Conservation (phyloP, 768 basidiomycete genomes). For the Mycena indigotica region DNA sequence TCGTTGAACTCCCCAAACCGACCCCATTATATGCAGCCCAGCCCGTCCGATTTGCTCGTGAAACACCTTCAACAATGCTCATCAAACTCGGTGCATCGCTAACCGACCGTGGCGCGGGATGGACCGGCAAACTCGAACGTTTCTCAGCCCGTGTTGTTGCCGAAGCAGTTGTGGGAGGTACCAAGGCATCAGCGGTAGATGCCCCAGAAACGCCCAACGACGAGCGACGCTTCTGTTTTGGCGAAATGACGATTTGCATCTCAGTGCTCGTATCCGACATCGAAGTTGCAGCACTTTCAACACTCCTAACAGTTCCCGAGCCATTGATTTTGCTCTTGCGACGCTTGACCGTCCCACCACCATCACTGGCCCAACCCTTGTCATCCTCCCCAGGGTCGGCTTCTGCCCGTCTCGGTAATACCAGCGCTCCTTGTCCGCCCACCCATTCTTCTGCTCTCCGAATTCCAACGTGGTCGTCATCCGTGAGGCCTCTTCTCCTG, state of each 20-base stretch:
- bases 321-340: conserved; percentile 15
- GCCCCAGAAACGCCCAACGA: conserved; percentile 14
- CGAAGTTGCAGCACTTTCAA: conserved; percentile 8
- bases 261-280: conserved; percentile 18
- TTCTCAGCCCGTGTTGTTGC: conserved; percentile 13
- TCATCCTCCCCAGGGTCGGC: conserved; percentile 7
- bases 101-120: not conserved
- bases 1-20: conserved; percentile 28
- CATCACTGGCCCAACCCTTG: conserved; percentile 19
- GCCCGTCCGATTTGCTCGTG: conserved; percentile 39
- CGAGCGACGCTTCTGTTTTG: conserved; percentile 20
- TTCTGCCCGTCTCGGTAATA: conserved; percentile 1
- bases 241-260: conserved; percentile 4
- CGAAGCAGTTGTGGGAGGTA: conserved; percentile 1
- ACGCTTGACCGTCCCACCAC: conserved; percentile 14
- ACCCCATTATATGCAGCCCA: conserved; percentile 13
- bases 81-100: conserved; percentile 48
- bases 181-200: conserved; percentile 9
- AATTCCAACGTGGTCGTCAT: conserved; percentile 8
- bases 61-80: conserved; percentile 69
- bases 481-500: not conserved
- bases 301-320: conserved; percentile 7
- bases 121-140: conserved; percentile 24
- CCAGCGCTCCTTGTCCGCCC: conserved; percentile 22
- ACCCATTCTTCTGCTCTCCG: conserved; percentile 26